phyloP scores from a whole-genome alignment of 176 grass and related monocot species.

The Bonia amplexicaulis region DNA sequence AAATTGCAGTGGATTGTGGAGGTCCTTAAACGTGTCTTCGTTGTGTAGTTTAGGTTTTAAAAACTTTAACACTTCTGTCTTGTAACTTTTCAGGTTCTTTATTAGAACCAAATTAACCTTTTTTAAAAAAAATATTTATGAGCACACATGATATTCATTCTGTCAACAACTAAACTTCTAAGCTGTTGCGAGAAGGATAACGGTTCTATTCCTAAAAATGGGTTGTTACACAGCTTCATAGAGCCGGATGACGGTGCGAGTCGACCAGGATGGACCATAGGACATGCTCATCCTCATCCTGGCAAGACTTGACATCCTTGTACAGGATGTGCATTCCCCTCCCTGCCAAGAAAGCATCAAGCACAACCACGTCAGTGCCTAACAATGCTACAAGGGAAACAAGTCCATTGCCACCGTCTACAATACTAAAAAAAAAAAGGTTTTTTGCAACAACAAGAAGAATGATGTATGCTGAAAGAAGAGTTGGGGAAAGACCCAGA shows the following conservation, averaged over 20 bases:
- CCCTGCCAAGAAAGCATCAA: conserved; percentile 29
- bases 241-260: conserved; percentile 45
- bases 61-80: background rate
- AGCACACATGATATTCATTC: too few relatives aligned
- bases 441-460: background rate
- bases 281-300: conserved; percentile 66
- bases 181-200: too few relatives aligned
- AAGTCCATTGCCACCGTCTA: background rate
- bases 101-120: background rate
- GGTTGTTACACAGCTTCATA: background rate
- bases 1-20: background rate
- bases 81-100: background rate
- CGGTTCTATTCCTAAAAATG: too few relatives aligned
- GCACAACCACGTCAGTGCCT: conserved; percentile 2
- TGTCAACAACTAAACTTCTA: too few relatives aligned
- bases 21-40: background rate
- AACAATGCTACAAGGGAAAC: background rate
- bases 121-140: too few relatives aligned
- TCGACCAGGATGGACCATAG: conserved; percentile 84
- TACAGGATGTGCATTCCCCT: conserved; percentile 79
- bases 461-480: background rate
- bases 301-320: conserved; percentile 70
- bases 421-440: background rate
- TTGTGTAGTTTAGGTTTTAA: background rate
- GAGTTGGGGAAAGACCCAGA: conserved; percentile 12